Base-by-base conservation (phyloP, 2,329 filamentous ascomycete genomes). In the Fusarium succisae region DNA sequence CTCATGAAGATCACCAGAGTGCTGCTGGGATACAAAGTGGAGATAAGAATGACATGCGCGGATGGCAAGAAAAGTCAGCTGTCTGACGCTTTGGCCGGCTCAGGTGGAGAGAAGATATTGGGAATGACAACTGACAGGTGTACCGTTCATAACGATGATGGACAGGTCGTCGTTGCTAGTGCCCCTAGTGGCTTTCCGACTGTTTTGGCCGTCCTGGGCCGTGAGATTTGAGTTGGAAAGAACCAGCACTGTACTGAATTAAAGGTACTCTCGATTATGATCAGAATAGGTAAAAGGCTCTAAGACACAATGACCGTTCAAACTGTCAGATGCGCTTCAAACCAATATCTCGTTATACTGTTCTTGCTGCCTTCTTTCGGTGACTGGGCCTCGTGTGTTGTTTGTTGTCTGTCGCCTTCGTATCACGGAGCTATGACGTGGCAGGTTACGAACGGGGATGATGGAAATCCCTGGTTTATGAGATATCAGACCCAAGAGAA, bases 261-360 rank as follows among this genome's bases (percentile, higher is more conserved):
- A 28, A 28, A 28, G 28, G 28, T 28, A 30, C 13, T 53, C 2
- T 22, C 18, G 3, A 10, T 26, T 8, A 4, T 15, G 1, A 20
- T 53, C 4, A 20, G 10, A 18, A 53, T 26, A 3, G n/a, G 13
- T 10, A 22, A 22, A 26, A 7, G 3, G 0, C 2, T 22, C 13
- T 2, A 26, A 15, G 3, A 8, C 7, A 7, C 0, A 7, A 28
- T 14, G 7, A 0, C 18, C 2, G 13, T 22, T 9, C 12, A 10
- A 10, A 7, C 6, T 4, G 6, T 15, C 13, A 24, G 5, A 8
- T 18, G 15, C 22, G 0, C 3, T 9, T 6, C 11, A n/a, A 26
- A 4, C 17, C 4, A n/a, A 11, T 8, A 14, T 15, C 12, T 20
- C 18, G 6, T 4, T 15, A 20, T 24, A 12, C 13, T 26, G 13